Base-by-base conservation (phyloP, 441 rosid species). In the Bruguiera hainesii region DNA sequence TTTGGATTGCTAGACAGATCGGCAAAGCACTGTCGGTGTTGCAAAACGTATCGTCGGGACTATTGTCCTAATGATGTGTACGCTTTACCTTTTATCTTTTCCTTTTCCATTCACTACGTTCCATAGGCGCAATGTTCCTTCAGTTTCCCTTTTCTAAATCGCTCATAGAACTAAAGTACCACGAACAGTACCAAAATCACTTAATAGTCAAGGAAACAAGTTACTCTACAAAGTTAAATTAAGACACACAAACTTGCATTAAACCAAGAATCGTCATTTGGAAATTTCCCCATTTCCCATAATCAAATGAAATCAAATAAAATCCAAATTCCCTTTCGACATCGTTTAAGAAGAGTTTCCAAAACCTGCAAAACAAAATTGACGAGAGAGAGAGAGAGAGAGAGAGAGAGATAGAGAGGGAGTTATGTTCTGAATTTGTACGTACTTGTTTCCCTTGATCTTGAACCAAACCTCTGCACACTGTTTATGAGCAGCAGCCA, bases 381-480 rank as follows among this genome's bases (percentile, higher is more conserved):
- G 25, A 35, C n/a, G 8, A 3, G 3, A 23, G 23, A 23, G 23
- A 23, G 21, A 39, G 3, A 58, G 5, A 39, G 23, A 6, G 8
- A 33, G 66, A 55, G 33, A 13, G 10, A 18, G 65, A 18, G 33
- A 13, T 7, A 18, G 65, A 18, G 30, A 9, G 28, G 29, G 28
- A 55, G 58, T 42, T 11, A 13, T 42, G 58, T 8, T 55, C 29
- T 42, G 48, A 42, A 23, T 42, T 4, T 30, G 61, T n/a, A 80
- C 87, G 85, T 61, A 85, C 96, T 80, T 88, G 79, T 93, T 89
- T 75, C 99, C 99, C 77, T 75, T 96, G 73, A 93, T 96, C 83
- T 90, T 89, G 85, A 95, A 91, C 99, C 99, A 94, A 57, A 95
- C 82, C 63, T 94, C 98, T 18, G 98, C 99, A 67, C 98, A 94